These are phyloP conservation scores for Eucalyptus erythrocorys DNA, from an alignment of 345 rosid genomes.

Conservation along the genomic window DNA sequence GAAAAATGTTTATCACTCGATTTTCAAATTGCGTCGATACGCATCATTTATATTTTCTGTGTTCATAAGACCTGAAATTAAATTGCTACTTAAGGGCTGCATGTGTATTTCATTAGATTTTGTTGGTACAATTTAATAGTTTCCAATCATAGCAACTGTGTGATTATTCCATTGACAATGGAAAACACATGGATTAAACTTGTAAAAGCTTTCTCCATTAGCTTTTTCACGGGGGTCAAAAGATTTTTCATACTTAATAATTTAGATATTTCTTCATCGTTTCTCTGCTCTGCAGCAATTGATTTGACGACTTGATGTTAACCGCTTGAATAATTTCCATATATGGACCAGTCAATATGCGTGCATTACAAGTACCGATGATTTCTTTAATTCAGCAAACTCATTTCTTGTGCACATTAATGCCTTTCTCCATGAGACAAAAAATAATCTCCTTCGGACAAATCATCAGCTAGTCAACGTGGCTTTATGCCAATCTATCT, in stretches of 20 bases:
- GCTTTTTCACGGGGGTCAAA: neutral
- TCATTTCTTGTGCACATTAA: neutral
- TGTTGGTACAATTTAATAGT: neutral
- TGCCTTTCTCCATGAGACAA: neutral
- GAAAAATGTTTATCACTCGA: neutral
- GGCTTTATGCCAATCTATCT: neutral
- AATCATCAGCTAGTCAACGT: neutral
- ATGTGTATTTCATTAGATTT: neutral
- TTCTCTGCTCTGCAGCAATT: accelerated
- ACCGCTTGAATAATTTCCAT: neutral
- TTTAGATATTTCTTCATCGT: neutral
- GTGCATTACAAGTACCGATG: neutral
- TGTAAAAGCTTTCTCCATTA: neutral
- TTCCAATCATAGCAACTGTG: too few relatives aligned
- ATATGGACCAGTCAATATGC: neutral
- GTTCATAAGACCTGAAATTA: neutral
- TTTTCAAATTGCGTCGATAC: neutral
- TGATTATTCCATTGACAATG: neutral
- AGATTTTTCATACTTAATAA: neutral
- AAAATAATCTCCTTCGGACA: neutral
- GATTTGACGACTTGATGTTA: neutral
- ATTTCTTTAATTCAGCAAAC: neutral
- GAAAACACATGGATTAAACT: neutral
- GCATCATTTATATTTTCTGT: neutral
- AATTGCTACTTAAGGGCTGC: neutral